Percentiles rank a stretch among this genome's conserved stretches.
phyloP scores from a whole-genome alignment of 1,284 basidiomycete species.

The Sporisorium graminicola region DNA sequence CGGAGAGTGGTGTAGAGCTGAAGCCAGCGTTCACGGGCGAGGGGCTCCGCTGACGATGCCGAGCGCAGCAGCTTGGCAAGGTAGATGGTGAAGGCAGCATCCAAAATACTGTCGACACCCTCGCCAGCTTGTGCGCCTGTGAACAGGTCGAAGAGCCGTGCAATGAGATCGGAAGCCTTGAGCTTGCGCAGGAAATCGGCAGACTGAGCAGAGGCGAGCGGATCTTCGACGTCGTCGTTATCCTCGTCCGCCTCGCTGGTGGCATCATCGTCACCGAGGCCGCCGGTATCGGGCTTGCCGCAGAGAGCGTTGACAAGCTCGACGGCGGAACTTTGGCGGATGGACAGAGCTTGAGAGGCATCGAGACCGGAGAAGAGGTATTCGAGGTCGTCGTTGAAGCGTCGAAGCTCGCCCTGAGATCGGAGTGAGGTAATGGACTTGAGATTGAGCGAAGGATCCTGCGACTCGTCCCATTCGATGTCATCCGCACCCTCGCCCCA shows the following conservation, averaged over 20 bases:
- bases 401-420: constrained; percentile 43
- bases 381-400: constrained; percentile 55
- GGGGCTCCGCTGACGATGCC: constrained; percentile 22
- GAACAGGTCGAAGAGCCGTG: constrained; percentile 40
- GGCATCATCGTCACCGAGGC: constrained; percentile 21
- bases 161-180: constrained; percentile 48
- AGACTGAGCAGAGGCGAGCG: constrained; percentile 29
- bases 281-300: constrained; percentile 35
- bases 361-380: constrained; percentile 49
- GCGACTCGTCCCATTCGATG: constrained; percentile 55
- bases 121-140: constrained; percentile 37
- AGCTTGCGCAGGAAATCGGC: constrained; percentile 53
- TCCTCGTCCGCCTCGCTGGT: constrained; percentile 4
- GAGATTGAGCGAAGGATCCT: constrained; percentile 51
- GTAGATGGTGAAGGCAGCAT: constrained; percentile 39
- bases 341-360: constrained; percentile 23
- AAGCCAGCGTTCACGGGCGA: constrained; percentile 31
- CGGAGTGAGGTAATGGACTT: constrained; percentile 53
- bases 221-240: constrained; percentile 22
- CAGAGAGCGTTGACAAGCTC: constrained; percentile 45
- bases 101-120: constrained; percentile 44
- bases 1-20: constrained; percentile 24
- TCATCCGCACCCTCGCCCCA: constrained; percentile 53
- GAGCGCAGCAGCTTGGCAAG: constrained; percentile 38
- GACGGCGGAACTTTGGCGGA: constrained; percentile 40